phyloP scores from a whole-genome alignment of 768 basidiomycete species.

The Xerocomellus amylosporus region DNA sequence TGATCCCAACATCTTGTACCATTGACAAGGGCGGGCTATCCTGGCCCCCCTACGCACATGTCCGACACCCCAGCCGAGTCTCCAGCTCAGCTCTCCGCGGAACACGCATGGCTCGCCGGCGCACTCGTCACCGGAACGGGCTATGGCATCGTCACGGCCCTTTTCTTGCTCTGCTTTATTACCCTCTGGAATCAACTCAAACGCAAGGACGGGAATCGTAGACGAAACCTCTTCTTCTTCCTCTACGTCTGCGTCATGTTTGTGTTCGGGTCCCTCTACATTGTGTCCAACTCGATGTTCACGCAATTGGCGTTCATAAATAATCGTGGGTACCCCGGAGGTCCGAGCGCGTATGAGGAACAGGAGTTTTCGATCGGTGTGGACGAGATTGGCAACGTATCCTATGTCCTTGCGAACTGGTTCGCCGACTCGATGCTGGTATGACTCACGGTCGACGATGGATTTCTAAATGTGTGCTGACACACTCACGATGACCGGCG shows the following conservation, averaged over 20 bases:
- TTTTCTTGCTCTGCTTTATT: constrained; percentile 24
- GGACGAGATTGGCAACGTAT: constrained; percentile 25
- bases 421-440: constrained; percentile 27
- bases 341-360: constrained; percentile 22
- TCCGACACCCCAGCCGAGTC: constrained; percentile 19
- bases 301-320: constrained; percentile 32
- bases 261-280: constrained; percentile 22
- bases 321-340: constrained; percentile 26
- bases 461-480: not conserved
- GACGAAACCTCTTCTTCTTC: constrained; percentile 24
- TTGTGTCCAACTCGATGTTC: constrained; percentile 28
- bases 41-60: constrained; percentile 11
- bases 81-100: constrained; percentile 17
- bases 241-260: constrained; percentile 24
- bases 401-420: constrained; percentile 31
- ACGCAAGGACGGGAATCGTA: constrained; percentile 8
- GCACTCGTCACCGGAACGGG: constrained; percentile 25
- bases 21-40: constrained; percentile 5
- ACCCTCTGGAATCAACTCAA: constrained; percentile 19
- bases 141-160: constrained; percentile 27
- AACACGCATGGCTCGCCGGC: constrained; percentile 30
- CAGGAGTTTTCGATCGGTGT: constrained; percentile 28
- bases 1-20: not conserved
- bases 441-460: not conserved
- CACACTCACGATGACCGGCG: not conserved